Percentiles rank a stretch among this genome's conserved stretches.
These are phyloP conservation scores for Diaporthe citri DNA, from an alignment of 2,329 filamentous ascomycete species.

Conservation along the genomic window DNA sequence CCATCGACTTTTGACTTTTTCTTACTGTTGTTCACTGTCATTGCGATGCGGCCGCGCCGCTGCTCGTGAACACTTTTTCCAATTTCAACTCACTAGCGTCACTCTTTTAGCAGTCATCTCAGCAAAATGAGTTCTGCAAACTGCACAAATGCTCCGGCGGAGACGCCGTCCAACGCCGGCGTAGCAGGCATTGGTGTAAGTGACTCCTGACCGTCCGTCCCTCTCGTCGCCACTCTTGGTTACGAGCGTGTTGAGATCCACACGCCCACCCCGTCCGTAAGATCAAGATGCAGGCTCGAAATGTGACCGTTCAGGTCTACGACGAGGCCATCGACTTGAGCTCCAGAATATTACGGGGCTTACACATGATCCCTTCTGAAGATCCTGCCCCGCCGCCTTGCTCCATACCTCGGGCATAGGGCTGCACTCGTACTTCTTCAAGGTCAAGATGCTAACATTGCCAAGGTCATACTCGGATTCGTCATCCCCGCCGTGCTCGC, in stretches of 20 bases:
- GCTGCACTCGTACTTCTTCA: neutral
- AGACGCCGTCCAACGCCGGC: conserved; percentile 31
- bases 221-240: neutral
- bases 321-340: neutral
- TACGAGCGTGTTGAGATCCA: too few relatives aligned
- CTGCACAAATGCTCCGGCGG: conserved; percentile 18
- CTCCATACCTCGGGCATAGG: neutral
- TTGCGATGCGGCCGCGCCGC: conserved; percentile 9
- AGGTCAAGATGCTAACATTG: conserved; percentile 5
- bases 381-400: neutral
- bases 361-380: neutral
- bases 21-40: neutral
- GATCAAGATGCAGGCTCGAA: neutral
- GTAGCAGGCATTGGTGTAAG: conserved; percentile 37
- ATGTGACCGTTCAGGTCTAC: neutral
- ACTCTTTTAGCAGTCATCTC: conserved; percentile 2
- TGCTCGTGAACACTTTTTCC: neutral
- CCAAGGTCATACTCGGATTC: conserved; percentile 39
- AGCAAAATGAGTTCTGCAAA: conserved; percentile 14
- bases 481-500: conserved; percentile 37
- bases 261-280: neutral
- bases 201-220: neutral
- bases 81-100: neutral
- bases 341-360: neutral
- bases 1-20: neutral